These are phyloP conservation scores for Guyanaporus albipodus DNA, from an alignment of 768 basidiomycete genomes.

Conservation along the genomic window DNA sequence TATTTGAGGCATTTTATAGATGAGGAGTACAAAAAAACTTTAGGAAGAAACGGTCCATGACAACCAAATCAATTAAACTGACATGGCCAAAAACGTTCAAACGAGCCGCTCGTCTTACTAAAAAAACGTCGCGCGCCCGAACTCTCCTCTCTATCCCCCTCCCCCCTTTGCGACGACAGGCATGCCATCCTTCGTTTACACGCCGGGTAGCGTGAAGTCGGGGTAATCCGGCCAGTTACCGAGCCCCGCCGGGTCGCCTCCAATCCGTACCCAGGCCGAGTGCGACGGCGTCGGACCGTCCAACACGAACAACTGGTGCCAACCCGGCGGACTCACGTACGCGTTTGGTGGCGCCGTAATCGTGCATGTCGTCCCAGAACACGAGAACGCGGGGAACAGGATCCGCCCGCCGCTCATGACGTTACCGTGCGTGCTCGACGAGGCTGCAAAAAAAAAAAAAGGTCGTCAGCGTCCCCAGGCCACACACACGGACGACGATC, in stretches of 20 bases:
- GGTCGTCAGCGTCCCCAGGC: neutral
- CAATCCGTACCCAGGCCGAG: slow-evolving; percentile 74
- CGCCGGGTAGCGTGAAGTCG: slow-evolving; percentile 64
- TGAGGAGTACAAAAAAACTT: too few species aligned
- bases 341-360: slow-evolving; percentile 72
- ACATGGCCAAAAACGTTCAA: too few species aligned
- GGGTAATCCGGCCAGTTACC: slow-evolving; percentile 72
- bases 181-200: slow-evolving; percentile 24
- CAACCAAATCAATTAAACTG: too few species aligned
- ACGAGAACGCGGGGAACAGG: slow-evolving; percentile 70
- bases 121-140: too few species aligned
- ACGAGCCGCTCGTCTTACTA: too few species aligned
- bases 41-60: too few species aligned
- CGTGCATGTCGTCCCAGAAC: slow-evolving; percentile 65
- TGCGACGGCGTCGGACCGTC: slow-evolving; percentile 77
- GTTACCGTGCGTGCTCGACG: slow-evolving; percentile 76
- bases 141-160: too few species aligned
- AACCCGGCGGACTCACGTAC: slow-evolving; percentile 66
- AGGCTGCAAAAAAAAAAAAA: slow-evolving; percentile 36
- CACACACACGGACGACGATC: neutral
- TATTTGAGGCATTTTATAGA: too few species aligned
- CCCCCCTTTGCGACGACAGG: too few species aligned
- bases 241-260: slow-evolving; percentile 64
- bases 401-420: slow-evolving; percentile 64
- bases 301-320: slow-evolving; percentile 72